Evolutionary conservation across 352 stramenopile genomes (phyloP), one percentile per base, ranked within the genome.

Genomic region (Globisporangium barbulae): DNA sequence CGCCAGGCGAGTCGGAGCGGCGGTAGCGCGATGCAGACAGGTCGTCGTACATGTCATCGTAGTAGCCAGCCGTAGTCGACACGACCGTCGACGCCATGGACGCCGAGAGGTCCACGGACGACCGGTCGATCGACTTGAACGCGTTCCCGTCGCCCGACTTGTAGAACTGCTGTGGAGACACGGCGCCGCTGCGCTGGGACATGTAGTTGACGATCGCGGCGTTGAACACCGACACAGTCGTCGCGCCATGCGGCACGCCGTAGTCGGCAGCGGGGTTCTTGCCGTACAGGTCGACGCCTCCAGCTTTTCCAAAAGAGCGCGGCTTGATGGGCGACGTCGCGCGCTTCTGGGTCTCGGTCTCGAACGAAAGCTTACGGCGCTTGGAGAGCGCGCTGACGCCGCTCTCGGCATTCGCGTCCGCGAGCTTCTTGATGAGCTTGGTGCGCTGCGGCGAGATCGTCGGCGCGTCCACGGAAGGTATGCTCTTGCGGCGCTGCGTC

Each of bases 21-120:
- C 67, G 59, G 69, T 75, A 80, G 21, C 73, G 71, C 22, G 52
- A 59, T 6, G 67, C 52, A 2, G 70, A 56, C 47, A 77, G 70
- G 10, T 86, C 73, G 52, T 89, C 78, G 67, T 83, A 78, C 67
- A 78, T 72, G 63, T 89, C 82, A 52, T 91, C 82, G 53, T 83
- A 89, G 65, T 80, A 81, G 19, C 61, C 61, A 39, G 69, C 68
- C 10, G 72, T 67, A 12, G 60, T 60, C 42, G 80, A 89, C 12
- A 79, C 73, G 61, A 82, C 71, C 5, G 83, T 91, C 22, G 83
- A 91, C n/a, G 76, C 74, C 67, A 87, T 88, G 21, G 83, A 91
- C 30, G 79, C 78, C 39, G 73, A 80, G 28, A 91, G 62, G 48
- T 91, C 83, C 42, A 87, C 72, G 28, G 49, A 65, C 28, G 71